Evolutionary conservation across 202 grass and related monocot genomes (phyloP), one percentile per base, ranked within the genome.

Genomic region (Bolboschoenoplectus hybrid): DNA sequence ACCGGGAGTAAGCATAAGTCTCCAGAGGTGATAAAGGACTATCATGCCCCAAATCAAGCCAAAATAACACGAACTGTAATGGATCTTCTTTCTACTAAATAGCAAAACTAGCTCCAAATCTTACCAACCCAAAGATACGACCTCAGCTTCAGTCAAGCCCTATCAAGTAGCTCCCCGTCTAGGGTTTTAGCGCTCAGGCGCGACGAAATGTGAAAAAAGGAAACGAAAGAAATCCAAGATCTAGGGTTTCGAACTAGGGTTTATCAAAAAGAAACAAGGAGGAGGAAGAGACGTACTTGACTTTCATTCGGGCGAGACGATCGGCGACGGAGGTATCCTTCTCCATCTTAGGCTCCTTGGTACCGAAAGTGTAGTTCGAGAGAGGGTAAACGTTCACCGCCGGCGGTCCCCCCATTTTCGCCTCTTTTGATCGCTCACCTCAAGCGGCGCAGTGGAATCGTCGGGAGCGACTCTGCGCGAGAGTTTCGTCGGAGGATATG

Each of bases 291-390:
- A 87, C 89, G 82, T 93, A 97, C 95, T 97, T 97, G 87, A 97
- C 89, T 85, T 97, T 97, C 95, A 97, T 97, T 51, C 95, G 93
- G 47, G 93, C 93, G 17, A 97, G 95, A 40, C 92, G 93, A 85
- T 97, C 93, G 84, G 91, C 91, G 83, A 97, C 93, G 89, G 95
- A 97, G 85, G 95, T 95, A 81, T 97, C 95, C 89, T 97, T 97
- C 95, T 97, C 92, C 92, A 97, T 93, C 87, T 97, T 95, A 75
- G 92, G 92, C 89, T 97, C 95, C 92, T 97, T 97, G 83, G 95
- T 93, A 55, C 89, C 93, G 89, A 97, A 97, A 43, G 93, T 97
- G 91, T 97, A 97, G 91, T 95, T 97, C 38, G 95, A 90, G 69
- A 97, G 92, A 40, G 92, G 95, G 93, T 97, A 97, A 17, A 90